Percentiles rank a stretch among this genome's conserved stretches.
Conservation (phyloP, 768 basidiomycete genomes). For the Russula sp. region DNA sequence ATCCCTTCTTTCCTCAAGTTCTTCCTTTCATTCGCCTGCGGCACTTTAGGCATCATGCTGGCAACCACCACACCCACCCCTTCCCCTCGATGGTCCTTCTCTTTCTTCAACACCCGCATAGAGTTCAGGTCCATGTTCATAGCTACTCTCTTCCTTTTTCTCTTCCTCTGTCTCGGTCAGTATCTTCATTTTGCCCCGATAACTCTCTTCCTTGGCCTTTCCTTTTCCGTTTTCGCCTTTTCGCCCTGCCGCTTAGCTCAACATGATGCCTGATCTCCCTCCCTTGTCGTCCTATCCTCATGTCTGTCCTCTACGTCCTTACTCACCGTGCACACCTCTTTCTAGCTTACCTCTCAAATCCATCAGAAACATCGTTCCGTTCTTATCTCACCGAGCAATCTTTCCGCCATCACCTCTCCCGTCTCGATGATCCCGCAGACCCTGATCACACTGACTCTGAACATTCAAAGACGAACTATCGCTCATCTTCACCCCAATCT, state of each 20-base stretch:
- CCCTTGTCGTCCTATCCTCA: neutral
- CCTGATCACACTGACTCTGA: slow-evolving; percentile 34
- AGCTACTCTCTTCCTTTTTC: slow-evolving; percentile 57
- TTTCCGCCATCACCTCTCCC: slow-evolving; percentile 88
- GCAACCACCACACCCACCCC: slow-evolving; percentile 5
- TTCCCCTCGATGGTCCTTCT: slow-evolving; percentile 40
- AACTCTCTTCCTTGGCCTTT: slow-evolving; percentile 2
- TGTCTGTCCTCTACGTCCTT: slow-evolving; percentile 17
- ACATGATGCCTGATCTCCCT: neutral
- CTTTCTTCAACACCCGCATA: slow-evolving; percentile 45
- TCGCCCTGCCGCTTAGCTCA: neutral
- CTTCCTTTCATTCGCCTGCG: slow-evolving; percentile 11
- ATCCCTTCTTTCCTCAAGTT: slow-evolving; percentile 2
- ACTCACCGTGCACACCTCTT: slow-evolving; percentile 19
- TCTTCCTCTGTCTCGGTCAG: slow-evolving; percentile 65
- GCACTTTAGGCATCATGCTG: slow-evolving; percentile 9
- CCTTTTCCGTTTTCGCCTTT: slow-evolving; percentile 7
- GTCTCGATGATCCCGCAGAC: slow-evolving; percentile 67
- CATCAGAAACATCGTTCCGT: slow-evolving; percentile 88
- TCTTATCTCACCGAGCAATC: slow-evolving; percentile 95
- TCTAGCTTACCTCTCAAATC: slow-evolving; percentile 91
- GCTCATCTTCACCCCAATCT: slow-evolving; percentile 21
- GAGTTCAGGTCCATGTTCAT: slow-evolving; percentile 68
- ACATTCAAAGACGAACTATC: slow-evolving; percentile 21
- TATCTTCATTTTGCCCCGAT: slow-evolving; percentile 25